Base-by-base conservation (phyloP, 371 early-diverging fungal species). In the Umbelopsis sp. region DNA sequence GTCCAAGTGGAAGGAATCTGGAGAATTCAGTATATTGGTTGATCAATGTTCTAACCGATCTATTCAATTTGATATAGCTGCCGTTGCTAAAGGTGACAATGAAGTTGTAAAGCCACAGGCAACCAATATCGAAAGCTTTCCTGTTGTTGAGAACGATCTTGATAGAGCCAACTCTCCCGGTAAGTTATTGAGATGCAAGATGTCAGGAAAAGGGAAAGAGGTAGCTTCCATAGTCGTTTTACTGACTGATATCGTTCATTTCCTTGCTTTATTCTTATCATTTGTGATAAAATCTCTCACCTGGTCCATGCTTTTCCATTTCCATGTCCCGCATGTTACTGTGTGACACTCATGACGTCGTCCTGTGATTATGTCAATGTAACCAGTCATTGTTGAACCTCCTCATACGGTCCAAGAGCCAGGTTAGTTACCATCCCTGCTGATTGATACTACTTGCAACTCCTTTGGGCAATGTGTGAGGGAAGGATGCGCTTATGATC, bases 341-440 rank as follows among this genome's bases (percentile, higher is more conserved):
- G 57, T 57, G 57, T 57, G 22, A 57, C 57, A 29, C 35, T 29
- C 57, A 57, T 57, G 57, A 57, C 57, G 57, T 35, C 35, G 35
- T 57, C 57, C 35, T 57, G 57, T 57, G 57, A 57, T 57, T 48
- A 48, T 48, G 48, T 48, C 48, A 48, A 48, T 48, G 48, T 8
- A 48, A 18, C 14, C 35, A 57, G 57, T 57, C 29, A 57, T 57
- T 57, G 57, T 57, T 57, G 57, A 57, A 35, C 57, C 57, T 35
- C 57, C 57, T 57, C 57, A 57, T 57, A 24, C 57, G 18, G 35
- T 35, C 11, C 57, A 57, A 57, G 57, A 57, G 35, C 57, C 57
- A 57, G 57, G 57, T 57, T 57, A 57, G 57, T 57, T 12, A 12
- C 52, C 12, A 57, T 35, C 18, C 16, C 35, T 37, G 16, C 48